phyloP scores from a whole-genome alignment of 1,284 basidiomycete species.

The Malassezia pachydermatis region DNA sequence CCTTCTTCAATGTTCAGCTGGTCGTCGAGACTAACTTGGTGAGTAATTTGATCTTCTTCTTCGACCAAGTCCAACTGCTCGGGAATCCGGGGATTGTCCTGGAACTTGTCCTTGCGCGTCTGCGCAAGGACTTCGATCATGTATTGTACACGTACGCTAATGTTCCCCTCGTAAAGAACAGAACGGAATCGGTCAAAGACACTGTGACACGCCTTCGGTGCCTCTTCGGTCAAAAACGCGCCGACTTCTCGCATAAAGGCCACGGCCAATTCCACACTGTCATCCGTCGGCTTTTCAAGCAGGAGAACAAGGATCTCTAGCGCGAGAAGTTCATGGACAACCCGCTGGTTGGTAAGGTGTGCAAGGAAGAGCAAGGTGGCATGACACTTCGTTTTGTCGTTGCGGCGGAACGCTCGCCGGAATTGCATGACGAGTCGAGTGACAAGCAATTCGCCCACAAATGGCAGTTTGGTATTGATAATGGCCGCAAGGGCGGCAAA shows the following conservation, averaged over 20 bases:
- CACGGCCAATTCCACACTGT: slow-evolving; percentile 95
- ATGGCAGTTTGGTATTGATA: slow-evolving; percentile 93
- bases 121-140: slow-evolving; percentile 78
- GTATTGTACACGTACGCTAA: slow-evolving; percentile 94
- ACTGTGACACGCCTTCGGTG: slow-evolving; percentile 82
- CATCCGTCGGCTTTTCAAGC: slow-evolving; percentile 88
- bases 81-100: slow-evolving; percentile 87
- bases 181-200: slow-evolving; percentile 93
- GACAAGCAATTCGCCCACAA: slow-evolving; percentile 84
- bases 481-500: slow-evolving; percentile 89
- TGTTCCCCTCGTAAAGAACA: slow-evolving; percentile 84
- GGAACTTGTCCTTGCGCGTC: slow-evolving; percentile 93
- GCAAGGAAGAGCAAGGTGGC: slow-evolving; percentile 92
- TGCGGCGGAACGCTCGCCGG: slow-evolving; percentile 84
- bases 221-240: slow-evolving; percentile 83
- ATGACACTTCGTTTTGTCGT: slow-evolving; percentile 93
- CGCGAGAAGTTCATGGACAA: slow-evolving; percentile 86
- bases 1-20: slow-evolving; percentile 87
- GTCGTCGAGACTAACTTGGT: slow-evolving; percentile 81
- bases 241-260: slow-evolving; percentile 96
- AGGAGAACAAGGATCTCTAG: slow-evolving; percentile 89
- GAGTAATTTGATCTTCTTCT: slow-evolving; percentile 85
- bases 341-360: slow-evolving; percentile 89
- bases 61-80: slow-evolving; percentile 93
- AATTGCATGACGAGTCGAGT: slow-evolving; percentile 88